Conservation (phyloP, 352 stramenopile genomes). For the Globisporangium mamillatum region DNA sequence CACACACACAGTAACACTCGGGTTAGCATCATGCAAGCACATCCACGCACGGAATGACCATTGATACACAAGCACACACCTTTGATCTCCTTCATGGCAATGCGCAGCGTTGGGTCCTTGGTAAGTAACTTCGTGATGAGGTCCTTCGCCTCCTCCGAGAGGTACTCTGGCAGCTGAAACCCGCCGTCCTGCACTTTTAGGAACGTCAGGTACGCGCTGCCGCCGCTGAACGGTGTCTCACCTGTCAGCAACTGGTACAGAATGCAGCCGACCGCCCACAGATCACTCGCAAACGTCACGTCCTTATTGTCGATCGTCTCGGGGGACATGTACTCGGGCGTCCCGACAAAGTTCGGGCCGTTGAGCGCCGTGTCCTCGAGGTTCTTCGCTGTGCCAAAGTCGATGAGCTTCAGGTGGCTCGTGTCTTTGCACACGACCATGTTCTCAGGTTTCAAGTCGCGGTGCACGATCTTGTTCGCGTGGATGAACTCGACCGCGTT, state of each 20-base stretch:
- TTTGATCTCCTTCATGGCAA: constrained; percentile 60
- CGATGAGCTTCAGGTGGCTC: constrained; percentile 71
- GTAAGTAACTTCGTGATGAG: constrained; percentile 60
- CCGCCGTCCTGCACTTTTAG: constrained; percentile 65
- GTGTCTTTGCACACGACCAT: constrained; percentile 81
- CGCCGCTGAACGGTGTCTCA: constrained; percentile 76
- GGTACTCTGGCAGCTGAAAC: constrained; percentile 55
- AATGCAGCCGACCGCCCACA: constrained; percentile 82
- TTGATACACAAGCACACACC: constrained; percentile 24
- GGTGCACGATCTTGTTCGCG: constrained; percentile 89
- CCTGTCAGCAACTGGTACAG: constrained; percentile 73
- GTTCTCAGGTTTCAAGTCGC: constrained; percentile 95
- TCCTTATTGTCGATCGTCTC: constrained; percentile 85
- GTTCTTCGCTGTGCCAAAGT: constrained; percentile 86
- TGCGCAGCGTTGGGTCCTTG: constrained; percentile 34
- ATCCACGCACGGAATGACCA: neutral
- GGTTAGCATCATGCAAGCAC: neutral
- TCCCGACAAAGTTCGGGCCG: constrained; percentile 86
- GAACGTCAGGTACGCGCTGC: constrained; percentile 80
- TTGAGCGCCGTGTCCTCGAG: constrained; percentile 54
- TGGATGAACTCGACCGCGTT: constrained; percentile 94
- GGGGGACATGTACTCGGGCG: constrained; percentile 85
- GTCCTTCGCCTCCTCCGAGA: constrained; percentile 58
- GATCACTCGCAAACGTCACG: constrained; percentile 50
- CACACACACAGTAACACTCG: neutral